Percentiles rank a stretch among this genome's conserved stretches.
Conservation (phyloP, 768 basidiomycete species). For the Termitomyces sp. region DNA sequence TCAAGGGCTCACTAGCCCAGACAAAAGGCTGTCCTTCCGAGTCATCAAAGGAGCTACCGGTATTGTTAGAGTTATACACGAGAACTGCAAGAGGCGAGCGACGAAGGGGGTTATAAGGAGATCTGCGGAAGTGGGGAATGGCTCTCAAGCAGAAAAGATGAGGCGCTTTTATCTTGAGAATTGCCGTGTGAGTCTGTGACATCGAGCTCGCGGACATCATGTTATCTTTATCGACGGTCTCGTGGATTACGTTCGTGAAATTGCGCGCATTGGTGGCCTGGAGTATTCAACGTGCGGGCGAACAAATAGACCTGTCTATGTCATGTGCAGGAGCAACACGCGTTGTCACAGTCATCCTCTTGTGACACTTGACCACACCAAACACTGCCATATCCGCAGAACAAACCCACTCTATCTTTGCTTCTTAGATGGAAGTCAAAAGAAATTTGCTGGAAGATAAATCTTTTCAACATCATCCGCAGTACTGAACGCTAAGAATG, state of each 20-base stretch:
- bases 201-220: conserved; percentile 1
- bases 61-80: neutral
- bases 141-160: conserved; percentile 1
- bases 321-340: neutral
- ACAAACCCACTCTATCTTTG: too few relatives aligned
- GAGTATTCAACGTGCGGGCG: neutral
- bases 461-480: too few relatives aligned
- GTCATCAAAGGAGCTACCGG: neutral
- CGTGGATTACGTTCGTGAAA: neutral
- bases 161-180: conserved; percentile 2
- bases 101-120: neutral
- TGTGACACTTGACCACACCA: too few relatives aligned
- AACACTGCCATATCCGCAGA: too few relatives aligned
- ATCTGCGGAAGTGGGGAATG: neutral
- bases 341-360: neutral
- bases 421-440: too few relatives aligned
- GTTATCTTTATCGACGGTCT: conserved; percentile 2
- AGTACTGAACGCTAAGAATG: too few relatives aligned
- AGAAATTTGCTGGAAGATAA: too few relatives aligned
- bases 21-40: neutral
- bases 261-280: neutral
- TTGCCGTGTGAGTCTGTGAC: neutral
- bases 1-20: neutral
- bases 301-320: neutral
- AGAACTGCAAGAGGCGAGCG: conserved; percentile 3